Base-by-base conservation (phyloP, 768 basidiomycete genomes). In the Dendrothele bispora region DNA sequence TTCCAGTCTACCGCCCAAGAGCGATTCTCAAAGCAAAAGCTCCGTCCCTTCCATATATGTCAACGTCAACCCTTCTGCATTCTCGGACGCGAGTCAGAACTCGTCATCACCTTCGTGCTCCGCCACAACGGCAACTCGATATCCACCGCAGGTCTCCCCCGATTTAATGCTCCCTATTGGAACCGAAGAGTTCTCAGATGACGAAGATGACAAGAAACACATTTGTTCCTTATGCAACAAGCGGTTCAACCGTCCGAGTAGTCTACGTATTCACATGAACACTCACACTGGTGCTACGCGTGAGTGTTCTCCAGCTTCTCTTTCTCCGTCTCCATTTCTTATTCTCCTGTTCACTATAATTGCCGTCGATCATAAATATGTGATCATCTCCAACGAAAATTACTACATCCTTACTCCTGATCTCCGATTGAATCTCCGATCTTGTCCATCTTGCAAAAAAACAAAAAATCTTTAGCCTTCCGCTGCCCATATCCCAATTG, bases 221-320 rank as follows among this genome's bases (percentile, higher is more conserved):
- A 60, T 79, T 17, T 80, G 78, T 47, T 63, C 69, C 1, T 77
- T 74, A 18, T 86, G 84, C 61, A 63, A 61, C 40, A 85, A 85
- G 61, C 71, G 83, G 5, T 86, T 87, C 64, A 84, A 84, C 60
- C 72, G 85, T 6, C 85, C 85, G 6, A 83, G 81, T 52, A 84
- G 83, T 60, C 69, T 86, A 39, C 67, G 75, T 22, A 84, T 84
- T 34, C 84, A 85, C 58, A 71, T 79, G 40, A 84, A 84, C 56
- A 84, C 81, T 1, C 84, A 86, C 58, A 84, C 82, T 4, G 84
- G 84, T 11, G 82, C 74, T 17, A 84, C 80, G 51, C 84, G 84
- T 86, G 60, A 61, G 83, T 62, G n/a, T n/a, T n/a, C n/a, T n/a
- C n/a, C n/a, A n/a, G n/a, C n/a, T n/a, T n/a, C n/a, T n/a, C n/a